Conservation (phyloP, 225 moss, liverwort and hornwort genomes). For the Pleurozium schreberi region DNA sequence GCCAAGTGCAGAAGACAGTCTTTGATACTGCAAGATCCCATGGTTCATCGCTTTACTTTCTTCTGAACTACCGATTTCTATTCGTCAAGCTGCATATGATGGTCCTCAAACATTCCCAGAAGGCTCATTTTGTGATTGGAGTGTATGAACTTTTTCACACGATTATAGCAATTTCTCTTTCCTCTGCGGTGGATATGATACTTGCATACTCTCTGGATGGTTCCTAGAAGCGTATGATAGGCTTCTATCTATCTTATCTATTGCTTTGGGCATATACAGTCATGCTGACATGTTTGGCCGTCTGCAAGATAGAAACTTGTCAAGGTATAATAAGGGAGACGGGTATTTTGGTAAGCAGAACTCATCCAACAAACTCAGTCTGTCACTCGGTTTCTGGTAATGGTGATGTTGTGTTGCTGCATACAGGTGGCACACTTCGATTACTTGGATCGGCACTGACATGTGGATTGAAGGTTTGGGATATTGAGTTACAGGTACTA, state of each 20-base stretch:
- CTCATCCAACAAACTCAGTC: not conserved
- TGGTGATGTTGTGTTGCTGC: not conserved
- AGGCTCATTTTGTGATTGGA: not conserved
- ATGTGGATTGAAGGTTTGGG: not conserved
- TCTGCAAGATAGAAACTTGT: no score
- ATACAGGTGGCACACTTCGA: not conserved
- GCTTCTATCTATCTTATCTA: not conserved
- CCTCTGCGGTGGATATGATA: not conserved
- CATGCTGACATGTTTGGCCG: not conserved
- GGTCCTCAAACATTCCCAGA: not conserved
- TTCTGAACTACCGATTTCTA: not conserved
- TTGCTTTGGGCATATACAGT: not conserved
- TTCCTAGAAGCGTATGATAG: not conserved
- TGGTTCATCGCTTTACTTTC: not conserved
- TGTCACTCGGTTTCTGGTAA: not conserved
- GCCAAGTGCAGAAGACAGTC: not conserved
- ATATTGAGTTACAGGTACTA: not conserved
- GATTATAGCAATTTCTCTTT: not conserved
- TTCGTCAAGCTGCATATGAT: not conserved
- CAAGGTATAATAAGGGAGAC: not conserved
- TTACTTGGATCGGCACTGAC: not conserved
- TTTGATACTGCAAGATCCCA: no score
- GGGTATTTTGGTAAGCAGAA: not conserved
- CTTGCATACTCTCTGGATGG: not conserved
- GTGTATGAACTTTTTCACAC: no score